Percentiles rank a stretch among this genome's conserved stretches.
These are phyloP conservation scores for Pontederia paniculata DNA, from an alignment of 176 grass and related monocot genomes.

Conservation along the genomic window DNA sequence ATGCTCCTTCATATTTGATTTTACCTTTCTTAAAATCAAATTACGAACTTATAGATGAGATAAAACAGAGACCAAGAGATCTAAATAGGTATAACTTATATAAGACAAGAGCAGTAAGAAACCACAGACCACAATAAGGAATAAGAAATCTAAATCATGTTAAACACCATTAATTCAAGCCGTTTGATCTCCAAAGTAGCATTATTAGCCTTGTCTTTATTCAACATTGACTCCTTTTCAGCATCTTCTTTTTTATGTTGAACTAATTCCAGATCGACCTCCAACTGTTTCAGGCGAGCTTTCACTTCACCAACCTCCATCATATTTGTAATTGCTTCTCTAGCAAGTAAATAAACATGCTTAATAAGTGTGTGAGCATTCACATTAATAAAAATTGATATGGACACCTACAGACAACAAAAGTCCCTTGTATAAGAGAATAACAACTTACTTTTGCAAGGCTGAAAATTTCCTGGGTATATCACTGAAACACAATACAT, in stretches of 20 bases:
- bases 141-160: neutral
- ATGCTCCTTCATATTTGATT: no score
- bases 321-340: conserved; percentile 66
- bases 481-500: conserved; percentile 62
- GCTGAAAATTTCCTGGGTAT: conserved; percentile 77
- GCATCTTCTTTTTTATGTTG: conserved; percentile 59
- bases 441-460: conserved; percentile 48
- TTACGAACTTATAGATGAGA: neutral
- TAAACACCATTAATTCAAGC: conserved; percentile 70
- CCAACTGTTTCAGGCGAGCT: conserved; percentile 63
- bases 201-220: conserved; percentile 59
- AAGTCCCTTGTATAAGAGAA: neutral
- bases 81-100: neutral
- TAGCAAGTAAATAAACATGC: conserved; percentile 27
- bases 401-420: neutral
- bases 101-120: neutral
- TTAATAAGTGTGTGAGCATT: neutral
- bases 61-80: neutral
- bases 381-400: neutral
- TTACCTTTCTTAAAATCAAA: neutral
- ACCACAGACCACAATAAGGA: neutral
- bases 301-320: conserved; percentile 70
- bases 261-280: conserved; percentile 59
- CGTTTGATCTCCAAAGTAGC: conserved; percentile 52
- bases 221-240: conserved; percentile 66